Base-by-base conservation (phyloP, 2,329 filamentous ascomycete genomes). In the Cordyceps javanica region DNA sequence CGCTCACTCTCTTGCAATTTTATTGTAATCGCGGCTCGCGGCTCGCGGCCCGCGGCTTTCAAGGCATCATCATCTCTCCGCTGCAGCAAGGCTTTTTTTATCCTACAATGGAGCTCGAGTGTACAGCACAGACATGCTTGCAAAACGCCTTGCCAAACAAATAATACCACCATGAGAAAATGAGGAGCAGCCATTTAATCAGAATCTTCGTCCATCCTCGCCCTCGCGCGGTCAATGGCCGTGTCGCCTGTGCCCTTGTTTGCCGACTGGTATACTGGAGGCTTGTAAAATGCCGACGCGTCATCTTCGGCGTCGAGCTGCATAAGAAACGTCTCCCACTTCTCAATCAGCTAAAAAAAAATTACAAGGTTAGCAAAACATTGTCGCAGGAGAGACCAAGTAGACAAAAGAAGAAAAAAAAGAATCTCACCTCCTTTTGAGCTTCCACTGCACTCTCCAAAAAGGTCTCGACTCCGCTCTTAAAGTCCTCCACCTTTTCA, bases 401-500 rank as follows among this genome's bases (percentile, higher is more conserved):
- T 9, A 26, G n/a, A n/a, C n/a, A n/a, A n/a, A n/a, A n/a, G n/a
- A n/a, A n/a, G n/a, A n/a, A n/a, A n/a, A n/a, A n/a, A n/a, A n/a
- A n/a, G n/a, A n/a, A n/a, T n/a, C 83, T 72, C 71, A 94, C 93
- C 87, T 99, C 94, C 75, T 99, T 99, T 76, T 99, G 94, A 57
- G 93, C 94, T 74, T 99, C 94, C 4, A 99, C 91, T 3, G 94
- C 91, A 67, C 94, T 92, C 77, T 99, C 94, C 65, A 99, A 74
- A 74, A 96, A 99, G 1, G 94, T 99, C 77, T 99, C 94, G 2
- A 99, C 92, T 0, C 92, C 93, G 61, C 89, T 94, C 79, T 99
- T 99, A 73, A 99, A 99, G 70, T 99, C 94, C 70, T 99, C 94
- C 3, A 99, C 94, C 78, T 99, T 99, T 74, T 99, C 94, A 66